phyloP scores from a whole-genome alignment of 2,329 filamentous ascomycete species.

The Mycosphaerelloides madeirae region DNA sequence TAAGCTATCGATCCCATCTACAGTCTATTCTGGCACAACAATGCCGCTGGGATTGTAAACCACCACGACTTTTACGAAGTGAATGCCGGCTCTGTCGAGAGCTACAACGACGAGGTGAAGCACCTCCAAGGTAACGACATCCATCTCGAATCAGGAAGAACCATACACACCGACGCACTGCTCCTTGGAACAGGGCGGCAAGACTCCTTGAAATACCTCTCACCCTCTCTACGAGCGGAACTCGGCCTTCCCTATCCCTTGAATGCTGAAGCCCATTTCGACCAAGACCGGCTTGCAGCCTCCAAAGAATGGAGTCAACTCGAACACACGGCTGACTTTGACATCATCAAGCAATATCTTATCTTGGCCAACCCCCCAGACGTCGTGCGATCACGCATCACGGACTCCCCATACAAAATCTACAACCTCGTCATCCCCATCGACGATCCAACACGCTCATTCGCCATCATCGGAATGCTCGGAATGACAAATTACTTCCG shows the following conservation, averaged over 20 bases:
- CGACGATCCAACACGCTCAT: conserved; percentile 16
- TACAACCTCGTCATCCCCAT: conserved; percentile 24
- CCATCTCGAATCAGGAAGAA: conserved; percentile 7
- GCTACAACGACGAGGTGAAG: conserved; percentile 10
- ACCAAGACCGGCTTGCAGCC: not conserved
- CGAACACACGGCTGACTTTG: conserved; percentile 7
- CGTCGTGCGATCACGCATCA: not conserved
- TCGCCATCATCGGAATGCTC: conserved; percentile 28
- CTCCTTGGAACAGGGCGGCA: conserved; percentile 17
- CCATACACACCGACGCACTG: conserved; percentile 12
- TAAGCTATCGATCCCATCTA: too few relatives aligned
- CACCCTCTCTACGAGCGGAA: not conserved
- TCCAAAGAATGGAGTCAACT: not conserved
- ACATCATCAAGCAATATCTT: conserved; percentile 4
- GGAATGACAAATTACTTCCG: conserved; percentile 26
- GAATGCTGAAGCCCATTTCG: not conserved
- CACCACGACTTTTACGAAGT: conserved; percentile 14
- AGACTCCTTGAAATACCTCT: conserved; percentile 6
- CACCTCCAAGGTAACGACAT: conserved; percentile 5
- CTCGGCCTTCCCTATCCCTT: conserved; percentile 7
- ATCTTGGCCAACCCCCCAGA: not conserved
- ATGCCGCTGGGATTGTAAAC: conserved; percentile 9
- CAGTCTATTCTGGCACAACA: conserved; percentile 3
- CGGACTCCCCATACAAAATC: conserved; percentile 9
- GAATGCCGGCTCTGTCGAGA: conserved; percentile 9